Evolutionary conservation across 345 rosid genomes (phyloP).

Genomic region (Conringia planisiliqua): DNA sequence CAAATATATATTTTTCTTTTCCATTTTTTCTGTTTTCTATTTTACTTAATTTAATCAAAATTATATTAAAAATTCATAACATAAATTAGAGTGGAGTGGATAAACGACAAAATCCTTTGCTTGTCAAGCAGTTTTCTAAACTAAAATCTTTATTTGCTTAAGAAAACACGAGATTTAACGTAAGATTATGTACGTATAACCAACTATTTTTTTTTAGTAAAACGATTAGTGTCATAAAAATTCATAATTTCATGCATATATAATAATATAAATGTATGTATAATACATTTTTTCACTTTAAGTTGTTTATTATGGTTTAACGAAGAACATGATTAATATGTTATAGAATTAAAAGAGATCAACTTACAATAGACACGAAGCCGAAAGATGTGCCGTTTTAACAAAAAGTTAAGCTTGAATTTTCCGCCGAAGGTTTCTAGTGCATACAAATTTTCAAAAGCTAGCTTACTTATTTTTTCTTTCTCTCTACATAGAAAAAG

Average conservation of each 20-base stretch:
- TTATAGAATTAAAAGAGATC: background rate
- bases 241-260: background rate
- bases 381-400: slow-evolving; percentile 28
- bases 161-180: background rate
- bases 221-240: background rate
- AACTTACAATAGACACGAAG: slow-evolving; percentile 9
- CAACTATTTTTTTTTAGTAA: background rate
- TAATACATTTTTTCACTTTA: background rate
- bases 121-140: background rate
- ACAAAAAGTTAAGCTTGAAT: slow-evolving; percentile 12
- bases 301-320: background rate
- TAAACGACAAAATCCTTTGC: background rate
- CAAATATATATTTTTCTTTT: background rate
- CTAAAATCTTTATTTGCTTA: background rate
- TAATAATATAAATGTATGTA: background rate
- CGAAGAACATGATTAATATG: slow-evolving; percentile 17
- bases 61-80: background rate
- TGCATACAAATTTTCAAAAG: slow-evolving; percentile 10
- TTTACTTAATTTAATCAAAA: background rate
- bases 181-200: background rate
- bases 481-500: background rate
- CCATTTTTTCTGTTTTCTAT: background rate
- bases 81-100: background rate
- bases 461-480: background rate
- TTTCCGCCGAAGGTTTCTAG: slow-evolving; percentile 23